Percentiles rank a stretch among this genome's conserved stretches.
These are phyloP conservation scores for Rhodotorula sp. DNA, from an alignment of 1,284 basidiomycete species.

Conservation along the genomic window DNA sequence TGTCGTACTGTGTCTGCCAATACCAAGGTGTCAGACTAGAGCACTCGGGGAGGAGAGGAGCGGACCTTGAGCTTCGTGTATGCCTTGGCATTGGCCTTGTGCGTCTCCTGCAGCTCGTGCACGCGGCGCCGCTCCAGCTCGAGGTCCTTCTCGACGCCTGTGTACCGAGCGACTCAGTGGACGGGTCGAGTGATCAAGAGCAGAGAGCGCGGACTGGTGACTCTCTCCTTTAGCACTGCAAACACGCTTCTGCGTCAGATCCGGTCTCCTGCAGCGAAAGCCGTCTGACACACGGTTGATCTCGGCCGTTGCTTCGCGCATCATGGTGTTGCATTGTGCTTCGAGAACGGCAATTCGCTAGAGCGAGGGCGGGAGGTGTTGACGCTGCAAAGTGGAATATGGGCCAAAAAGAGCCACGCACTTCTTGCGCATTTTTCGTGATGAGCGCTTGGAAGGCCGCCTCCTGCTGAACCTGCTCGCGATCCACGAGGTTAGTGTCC, in stretches of 20 bases:
- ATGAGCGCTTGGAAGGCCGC: conserved; percentile 28
- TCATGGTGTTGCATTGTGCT: conserved; percentile 17
- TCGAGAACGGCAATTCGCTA: conserved; percentile 30
- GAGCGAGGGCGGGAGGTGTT: not conserved
- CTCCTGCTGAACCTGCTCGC: conserved; percentile 29
- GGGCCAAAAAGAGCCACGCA: not conserved
- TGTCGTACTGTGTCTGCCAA: conserved; percentile 66
- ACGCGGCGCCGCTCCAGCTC: conserved; percentile 72
- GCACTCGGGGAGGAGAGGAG: conserved; percentile 7
- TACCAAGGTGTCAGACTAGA: not conserved
- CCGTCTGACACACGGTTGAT: conserved; percentile 63
- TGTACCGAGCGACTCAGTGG: conserved; percentile 54
- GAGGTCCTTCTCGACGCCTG: conserved; percentile 73
- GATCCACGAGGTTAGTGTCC: accelerated
- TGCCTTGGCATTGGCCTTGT: conserved; percentile 75
- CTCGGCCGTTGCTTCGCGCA: conserved; percentile 67
- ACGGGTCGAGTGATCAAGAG: not conserved
- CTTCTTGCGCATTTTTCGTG: conserved; percentile 33
- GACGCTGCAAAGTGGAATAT: too few relatives aligned
- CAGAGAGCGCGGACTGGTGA: not conserved
- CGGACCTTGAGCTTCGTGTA: conserved; percentile 77
- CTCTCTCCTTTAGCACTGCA: conserved; percentile 8
- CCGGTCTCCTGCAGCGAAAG: not conserved
- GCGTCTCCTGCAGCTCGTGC: conserved; percentile 68
- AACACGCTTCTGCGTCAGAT: not conserved